phyloP scores from a whole-genome alignment of 306 rosid species.

The Fragaria vesca region DNA sequence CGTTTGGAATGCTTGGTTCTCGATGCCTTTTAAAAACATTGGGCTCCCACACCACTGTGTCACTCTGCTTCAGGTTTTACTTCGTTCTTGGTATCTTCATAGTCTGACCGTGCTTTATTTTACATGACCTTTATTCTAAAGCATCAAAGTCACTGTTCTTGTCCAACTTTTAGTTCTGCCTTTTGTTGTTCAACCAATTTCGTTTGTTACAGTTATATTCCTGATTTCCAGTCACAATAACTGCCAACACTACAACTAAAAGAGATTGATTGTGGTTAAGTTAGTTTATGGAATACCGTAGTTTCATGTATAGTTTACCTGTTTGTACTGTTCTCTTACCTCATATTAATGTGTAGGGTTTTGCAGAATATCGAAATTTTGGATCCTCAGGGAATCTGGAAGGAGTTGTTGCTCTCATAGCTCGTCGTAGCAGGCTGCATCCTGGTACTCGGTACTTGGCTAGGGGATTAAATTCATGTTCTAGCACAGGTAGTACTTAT shows the following conservation, averaged over 20 bases:
- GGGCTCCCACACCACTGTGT: slow-evolving; percentile 84
- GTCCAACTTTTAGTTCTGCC: neutral
- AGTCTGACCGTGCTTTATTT: slow-evolving; percentile 22
- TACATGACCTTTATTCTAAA: slow-evolving; percentile 5
- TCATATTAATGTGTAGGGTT: slow-evolving; percentile 86
- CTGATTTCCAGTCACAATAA: neutral
- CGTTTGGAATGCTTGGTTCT: slow-evolving; percentile 93
- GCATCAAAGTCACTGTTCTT: neutral
- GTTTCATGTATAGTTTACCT: neutral
- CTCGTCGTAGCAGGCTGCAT: slow-evolving; percentile 97
- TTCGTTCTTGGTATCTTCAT: slow-evolving; percentile 38
- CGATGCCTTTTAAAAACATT: slow-evolving; percentile 64
- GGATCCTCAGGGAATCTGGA: slow-evolving; percentile 91
- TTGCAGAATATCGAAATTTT: slow-evolving; percentile 92
- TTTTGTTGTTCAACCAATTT: neutral
- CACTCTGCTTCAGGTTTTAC: slow-evolving; percentile 88
- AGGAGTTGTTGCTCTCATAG: slow-evolving; percentile 82
- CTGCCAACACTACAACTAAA: neutral
- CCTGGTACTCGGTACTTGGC: slow-evolving; percentile 99
- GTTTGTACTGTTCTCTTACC: slow-evolving; percentile 45
- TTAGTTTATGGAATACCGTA: neutral
- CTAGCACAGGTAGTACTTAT: slow-evolving; percentile 73
- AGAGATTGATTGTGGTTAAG: neutral
- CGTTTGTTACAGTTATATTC: neutral
- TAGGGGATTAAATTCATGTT: slow-evolving; percentile 95